Conservation (phyloP, 192 early-diverging fungal genomes). For the Coemansia brasiliensis region DNA sequence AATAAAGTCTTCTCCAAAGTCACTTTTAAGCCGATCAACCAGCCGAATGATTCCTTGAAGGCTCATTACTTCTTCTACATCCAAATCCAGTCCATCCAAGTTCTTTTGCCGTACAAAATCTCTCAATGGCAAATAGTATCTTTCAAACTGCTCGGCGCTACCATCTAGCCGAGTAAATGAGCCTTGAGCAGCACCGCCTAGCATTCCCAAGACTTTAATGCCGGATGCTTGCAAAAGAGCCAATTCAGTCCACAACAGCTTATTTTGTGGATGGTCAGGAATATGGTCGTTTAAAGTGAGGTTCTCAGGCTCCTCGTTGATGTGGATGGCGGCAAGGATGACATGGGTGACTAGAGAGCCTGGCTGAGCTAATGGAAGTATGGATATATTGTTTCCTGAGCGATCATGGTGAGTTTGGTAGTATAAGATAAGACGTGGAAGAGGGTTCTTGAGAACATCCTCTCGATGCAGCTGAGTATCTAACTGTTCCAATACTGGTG, state of each 20-base stretch:
- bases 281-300: constrained; percentile 11
- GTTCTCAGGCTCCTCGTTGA: constrained; percentile 10
- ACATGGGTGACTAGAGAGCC: constrained; percentile 13
- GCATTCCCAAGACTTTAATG: constrained; percentile 15
- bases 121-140: constrained; percentile 9
- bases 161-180: constrained; percentile 11
- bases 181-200: constrained; percentile 12
- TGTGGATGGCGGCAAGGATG: constrained; percentile 16
- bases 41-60: constrained; percentile 10
- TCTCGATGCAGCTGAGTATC: too few relatives aligned
- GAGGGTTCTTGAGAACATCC: background rate
- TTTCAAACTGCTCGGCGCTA: constrained; percentile 11
- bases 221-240: constrained; percentile 6
- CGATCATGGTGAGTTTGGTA: constrained; percentile 14
- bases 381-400: constrained; percentile 9
- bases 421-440: constrained; percentile 13
- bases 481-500: too few relatives aligned
- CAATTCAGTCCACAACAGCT: constrained; percentile 10
- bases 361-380: constrained; percentile 12
- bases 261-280: background rate
- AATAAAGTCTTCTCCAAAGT: constrained; percentile 17
- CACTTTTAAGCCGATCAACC: constrained; percentile 11
- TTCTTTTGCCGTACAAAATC: constrained; percentile 8
- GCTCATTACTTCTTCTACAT: constrained; percentile 16
- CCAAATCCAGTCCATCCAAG: constrained; percentile 11